phyloP scores from a whole-genome alignment of 148 eudicot genomes.

The Oxyria digyna region DNA sequence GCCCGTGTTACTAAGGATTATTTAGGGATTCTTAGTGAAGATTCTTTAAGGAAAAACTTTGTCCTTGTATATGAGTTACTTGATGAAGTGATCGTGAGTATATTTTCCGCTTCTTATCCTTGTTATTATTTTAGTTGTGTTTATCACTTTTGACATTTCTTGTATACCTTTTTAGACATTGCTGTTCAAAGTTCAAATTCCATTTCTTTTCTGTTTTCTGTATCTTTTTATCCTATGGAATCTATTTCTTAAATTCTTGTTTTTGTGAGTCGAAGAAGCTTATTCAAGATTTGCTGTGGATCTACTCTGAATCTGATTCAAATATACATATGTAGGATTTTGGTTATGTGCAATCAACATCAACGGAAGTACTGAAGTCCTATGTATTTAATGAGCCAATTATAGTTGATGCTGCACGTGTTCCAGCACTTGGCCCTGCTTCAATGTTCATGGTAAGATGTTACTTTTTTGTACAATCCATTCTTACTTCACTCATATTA shows the following conservation, averaged over 20 bases:
- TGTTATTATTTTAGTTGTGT: background rate
- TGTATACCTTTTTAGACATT: background rate
- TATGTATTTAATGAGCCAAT: conserved; percentile 88
- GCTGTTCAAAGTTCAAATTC: background rate
- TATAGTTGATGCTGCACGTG: conserved; percentile 76
- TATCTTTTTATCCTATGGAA: background rate
- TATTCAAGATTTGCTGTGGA: background rate
- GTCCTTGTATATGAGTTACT: conserved; percentile 94
- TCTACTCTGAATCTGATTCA: background rate
- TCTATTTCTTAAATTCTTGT: background rate
- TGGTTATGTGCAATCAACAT: conserved; percentile 94
- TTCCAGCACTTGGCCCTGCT: conserved; percentile 81
- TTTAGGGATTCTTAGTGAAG: conserved; percentile 90
- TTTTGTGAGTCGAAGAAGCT: background rate
- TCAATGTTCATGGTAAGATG: conserved; percentile 73
- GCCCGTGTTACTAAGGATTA: conserved; percentile 92
- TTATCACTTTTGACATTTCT: background rate
- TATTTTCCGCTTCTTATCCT: background rate
- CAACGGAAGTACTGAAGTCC: conserved; percentile 87
- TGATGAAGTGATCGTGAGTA: conserved; percentile 92
- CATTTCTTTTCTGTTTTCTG: background rate
- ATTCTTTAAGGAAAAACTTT: conserved; percentile 78
- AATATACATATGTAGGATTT: conserved; percentile 44
- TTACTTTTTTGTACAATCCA: background rate
- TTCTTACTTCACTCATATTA: background rate